phyloP scores from a whole-genome alignment of 495 filamentous ascomycete genomes.

The Penicillium desertorum region DNA sequence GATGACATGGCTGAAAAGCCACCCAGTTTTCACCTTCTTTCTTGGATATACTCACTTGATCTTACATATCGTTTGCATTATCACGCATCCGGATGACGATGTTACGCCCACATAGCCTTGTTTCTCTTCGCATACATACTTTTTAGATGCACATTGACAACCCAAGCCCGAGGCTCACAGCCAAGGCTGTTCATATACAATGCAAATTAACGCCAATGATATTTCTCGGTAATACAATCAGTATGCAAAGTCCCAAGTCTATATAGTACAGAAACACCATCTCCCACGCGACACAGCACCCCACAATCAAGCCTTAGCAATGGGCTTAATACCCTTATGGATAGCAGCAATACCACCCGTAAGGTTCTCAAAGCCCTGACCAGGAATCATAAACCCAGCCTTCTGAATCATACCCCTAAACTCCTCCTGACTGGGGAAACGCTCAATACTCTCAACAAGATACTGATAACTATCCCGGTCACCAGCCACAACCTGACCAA shows the following conservation, averaged over 20 bases:
- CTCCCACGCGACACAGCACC: not conserved
- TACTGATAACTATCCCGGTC: conserved; percentile 98
- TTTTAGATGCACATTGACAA: conserved; percentile 10
- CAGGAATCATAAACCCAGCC: conserved; percentile 84
- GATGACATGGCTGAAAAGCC: conserved; percentile 10
- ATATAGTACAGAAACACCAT: conserved; percentile 5
- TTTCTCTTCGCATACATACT: conserved; percentile 1
- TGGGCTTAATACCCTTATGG: conserved; percentile 92
- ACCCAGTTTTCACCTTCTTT: conserved; percentile 3
- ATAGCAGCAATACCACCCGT: conserved; percentile 91
- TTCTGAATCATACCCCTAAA: conserved; percentile 84
- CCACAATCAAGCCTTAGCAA: conserved; percentile 33
- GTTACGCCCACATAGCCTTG: conserved; percentile 18
- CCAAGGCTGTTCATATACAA: not conserved
- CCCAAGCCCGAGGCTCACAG: not conserved
- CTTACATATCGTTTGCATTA: conserved; percentile 16
- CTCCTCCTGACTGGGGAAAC: conserved; percentile 80
- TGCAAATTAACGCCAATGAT: conserved; percentile 14
- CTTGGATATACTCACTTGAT: conserved; percentile 14
- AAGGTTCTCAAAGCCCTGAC: conserved; percentile 80
- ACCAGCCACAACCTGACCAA: conserved; percentile 91
- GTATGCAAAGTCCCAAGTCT: conserved; percentile 1
- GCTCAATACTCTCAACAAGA: conserved; percentile 95
- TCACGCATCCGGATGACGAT: conserved; percentile 20
- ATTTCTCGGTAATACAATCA: conserved; percentile 13